Base-by-base conservation (phyloP, 108 stramenopile species). In the Skeletonema grethae region DNA sequence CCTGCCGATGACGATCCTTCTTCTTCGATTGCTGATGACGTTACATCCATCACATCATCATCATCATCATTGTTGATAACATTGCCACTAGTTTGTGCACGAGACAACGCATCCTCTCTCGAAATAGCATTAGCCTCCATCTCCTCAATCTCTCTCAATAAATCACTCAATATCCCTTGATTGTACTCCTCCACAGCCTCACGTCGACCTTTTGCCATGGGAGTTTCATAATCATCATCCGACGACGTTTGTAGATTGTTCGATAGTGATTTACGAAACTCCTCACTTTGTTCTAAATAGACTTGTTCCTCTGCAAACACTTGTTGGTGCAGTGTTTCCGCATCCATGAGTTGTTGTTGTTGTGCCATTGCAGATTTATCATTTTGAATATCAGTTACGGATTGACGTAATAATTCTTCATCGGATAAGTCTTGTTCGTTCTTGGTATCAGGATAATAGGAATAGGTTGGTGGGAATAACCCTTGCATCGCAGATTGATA, bases 241-340 rank as follows among this genome's bases (percentile, higher is more conserved):
- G 25, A 28, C 25, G 25, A 28, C 25, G n/a, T n/a, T 0, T 12
- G 35, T 10, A n/a, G 31, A 18, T 62, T 67, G 38, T 67, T 41
- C 6, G 71, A 50, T 31, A 80, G 57, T 22, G 72, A 63, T 18
- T 69, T 69, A 30, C 79, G 79, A 62, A 80, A 80, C 31, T 69
- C 67, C 18, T 57, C 63, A 64, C 79, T 80, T 57, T 80, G 79
- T 38, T 69, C 12, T 22, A 80, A 72, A 31, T 80, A 69, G 28
- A 63, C 50, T 59, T 73, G 31, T 57, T 80, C 79, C 29, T 80
- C 79, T 22, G 67, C 67, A 48, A 80, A 80, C 35, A 80, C 79
- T 30, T 69, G 72, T 43, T 59, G 67, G 30, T 80, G 72, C 10
- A 79, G 41, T 16, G 48, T 36, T 57, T 79, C 70, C 2, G 70